These are phyloP conservation scores for Durusdinium trenchii DNA, from an alignment of 73 alveolate genomes.

Conservation along the genomic window DNA sequence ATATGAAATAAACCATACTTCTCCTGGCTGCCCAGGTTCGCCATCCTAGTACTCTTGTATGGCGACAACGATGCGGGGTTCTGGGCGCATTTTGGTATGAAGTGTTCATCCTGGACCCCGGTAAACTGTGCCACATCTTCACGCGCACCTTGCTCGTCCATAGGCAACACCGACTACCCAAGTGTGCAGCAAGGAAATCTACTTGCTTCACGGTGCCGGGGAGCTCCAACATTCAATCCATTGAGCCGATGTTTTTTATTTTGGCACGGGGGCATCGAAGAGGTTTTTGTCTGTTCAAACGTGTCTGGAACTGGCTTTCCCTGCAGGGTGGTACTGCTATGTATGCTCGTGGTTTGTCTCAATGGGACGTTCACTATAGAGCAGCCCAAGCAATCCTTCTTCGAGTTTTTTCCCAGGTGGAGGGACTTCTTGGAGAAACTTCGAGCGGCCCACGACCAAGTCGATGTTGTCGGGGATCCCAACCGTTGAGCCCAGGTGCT, in stretches of 20 bases:
- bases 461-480: too few species aligned
- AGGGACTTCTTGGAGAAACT: background rate
- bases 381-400: background rate
- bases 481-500: too few species aligned
- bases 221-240: too few species aligned
- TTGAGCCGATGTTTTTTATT: too few species aligned
- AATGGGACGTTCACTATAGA: background rate
- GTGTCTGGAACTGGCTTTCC: too few species aligned
- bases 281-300: too few species aligned
- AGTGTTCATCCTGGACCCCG: background rate
- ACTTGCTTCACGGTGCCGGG: background rate
- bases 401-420: background rate
- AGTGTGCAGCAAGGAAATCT: background rate
- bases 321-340: background rate
- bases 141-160: background rate
- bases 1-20: too few species aligned
- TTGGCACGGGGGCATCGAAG: too few species aligned
- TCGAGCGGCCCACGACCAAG: too few species aligned
- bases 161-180: background rate
- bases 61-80: too few species aligned
- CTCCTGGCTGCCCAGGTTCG: too few species aligned
- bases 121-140: background rate
- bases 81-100: background rate
- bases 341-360: background rate
- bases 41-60: too few species aligned